phyloP scores from a whole-genome alignment of 805 yeast species.

The Priceomyces melissophilus region DNA sequence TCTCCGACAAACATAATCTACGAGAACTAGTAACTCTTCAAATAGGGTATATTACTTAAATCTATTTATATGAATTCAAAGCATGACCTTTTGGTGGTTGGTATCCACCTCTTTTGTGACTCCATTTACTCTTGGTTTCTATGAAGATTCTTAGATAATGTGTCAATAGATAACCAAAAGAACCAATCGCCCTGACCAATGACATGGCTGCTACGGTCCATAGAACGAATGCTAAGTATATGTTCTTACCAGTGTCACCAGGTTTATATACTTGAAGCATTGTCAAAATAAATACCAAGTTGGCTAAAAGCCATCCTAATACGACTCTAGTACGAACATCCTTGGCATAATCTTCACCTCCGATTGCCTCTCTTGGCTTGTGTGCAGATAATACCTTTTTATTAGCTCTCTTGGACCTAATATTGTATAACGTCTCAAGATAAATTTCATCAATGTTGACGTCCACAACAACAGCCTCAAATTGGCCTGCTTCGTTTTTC shows the following conservation, averaged over 20 bases:
- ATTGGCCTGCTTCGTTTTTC: constrained; percentile 74
- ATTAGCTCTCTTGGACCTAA: constrained; percentile 67
- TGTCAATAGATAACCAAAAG: constrained; percentile 61
- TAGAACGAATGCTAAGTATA: constrained; percentile 75
- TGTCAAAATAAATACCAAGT: constrained; percentile 78
- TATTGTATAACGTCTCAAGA: constrained; percentile 67
- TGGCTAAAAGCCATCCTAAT: constrained; percentile 87
- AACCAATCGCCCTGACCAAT: constrained; percentile 77
- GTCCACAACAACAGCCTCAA: constrained; percentile 76
- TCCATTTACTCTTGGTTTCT: constrained; percentile 39
- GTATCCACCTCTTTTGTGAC: constrained; percentile 38
- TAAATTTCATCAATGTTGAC: constrained; percentile 82
- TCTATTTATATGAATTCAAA: constrained; percentile 19
- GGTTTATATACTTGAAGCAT: constrained; percentile 79
- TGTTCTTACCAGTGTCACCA: constrained; percentile 55
- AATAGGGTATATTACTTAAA: not conserved
- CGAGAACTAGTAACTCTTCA: not conserved
- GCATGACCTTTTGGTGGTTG: constrained; percentile 30
- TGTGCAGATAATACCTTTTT: constrained; percentile 42
- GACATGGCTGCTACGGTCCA: constrained; percentile 93
- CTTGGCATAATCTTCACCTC: constrained; percentile 83
- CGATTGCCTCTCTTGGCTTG: constrained; percentile 22
- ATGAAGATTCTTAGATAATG: constrained; percentile 33
- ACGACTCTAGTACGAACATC: constrained; percentile 94
- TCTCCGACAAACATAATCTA: too few relatives aligned